Percentiles rank a stretch among this genome's conserved stretches.
These are phyloP conservation scores for Candida tropicalis DNA, from an alignment of 1,139 yeast species.

Conservation along the genomic window DNA sequence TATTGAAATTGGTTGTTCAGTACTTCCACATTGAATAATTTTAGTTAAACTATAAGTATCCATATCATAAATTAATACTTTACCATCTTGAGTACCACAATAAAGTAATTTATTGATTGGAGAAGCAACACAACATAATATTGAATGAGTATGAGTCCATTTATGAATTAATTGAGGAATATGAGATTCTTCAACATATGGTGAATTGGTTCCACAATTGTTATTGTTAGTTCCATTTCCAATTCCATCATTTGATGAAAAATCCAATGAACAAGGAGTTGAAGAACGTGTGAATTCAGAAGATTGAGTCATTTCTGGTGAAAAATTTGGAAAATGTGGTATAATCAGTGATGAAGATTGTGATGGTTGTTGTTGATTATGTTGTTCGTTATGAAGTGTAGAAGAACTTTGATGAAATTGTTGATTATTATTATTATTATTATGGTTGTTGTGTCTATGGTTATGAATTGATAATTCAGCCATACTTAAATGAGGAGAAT, in stretches of 20 bases:
- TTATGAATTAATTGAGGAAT: slow-evolving; percentile 53
- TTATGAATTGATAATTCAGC: slow-evolving; percentile 11
- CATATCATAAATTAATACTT: slow-evolving; percentile 71
- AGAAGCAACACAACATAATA: slow-evolving; percentile 75
- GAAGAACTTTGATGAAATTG: not conserved
- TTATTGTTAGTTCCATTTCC: slow-evolving; percentile 8
- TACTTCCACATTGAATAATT: slow-evolving; percentile 32
- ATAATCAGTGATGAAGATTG: not conserved
- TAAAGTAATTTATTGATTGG: slow-evolving; percentile 61
- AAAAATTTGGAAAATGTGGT: slow-evolving; percentile 12
- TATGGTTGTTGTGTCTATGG: slow-evolving; percentile 2
- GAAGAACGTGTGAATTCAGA: slow-evolving; percentile 3
- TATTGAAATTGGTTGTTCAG: slow-evolving; percentile 73
- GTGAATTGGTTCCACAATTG: not conserved
- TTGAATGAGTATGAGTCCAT: slow-evolving; percentile 76
- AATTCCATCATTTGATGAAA: slow-evolving; percentile 6
- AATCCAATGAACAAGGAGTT: slow-evolving; percentile 7
- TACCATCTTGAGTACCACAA: slow-evolving; percentile 95
- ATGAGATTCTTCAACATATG: slow-evolving; percentile 3
- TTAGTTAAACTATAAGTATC: slow-evolving; percentile 57
- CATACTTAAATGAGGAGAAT: slow-evolving; percentile 22
- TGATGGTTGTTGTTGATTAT: not conserved
- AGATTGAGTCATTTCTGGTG: not conserved
- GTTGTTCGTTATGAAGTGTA: no score
- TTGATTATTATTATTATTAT: not conserved